Evolutionary conservation across 2,329 filamentous ascomycete species (phyloP).

Genomic region (Atkinsonella hypoxylon): DNA sequence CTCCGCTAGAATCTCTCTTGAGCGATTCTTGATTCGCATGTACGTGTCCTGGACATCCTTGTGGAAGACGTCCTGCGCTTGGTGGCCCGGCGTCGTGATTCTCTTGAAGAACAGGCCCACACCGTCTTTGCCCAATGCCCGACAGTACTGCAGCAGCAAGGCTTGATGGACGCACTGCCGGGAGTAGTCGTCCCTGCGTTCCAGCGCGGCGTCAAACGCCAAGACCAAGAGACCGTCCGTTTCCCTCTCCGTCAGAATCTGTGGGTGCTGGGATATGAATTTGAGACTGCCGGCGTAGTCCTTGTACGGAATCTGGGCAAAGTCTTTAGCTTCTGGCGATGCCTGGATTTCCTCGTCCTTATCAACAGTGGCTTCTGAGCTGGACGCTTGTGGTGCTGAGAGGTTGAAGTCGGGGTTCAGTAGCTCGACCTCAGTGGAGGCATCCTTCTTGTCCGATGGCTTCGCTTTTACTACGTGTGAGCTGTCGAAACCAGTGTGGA

Average conservation of each 20-base stretch:
- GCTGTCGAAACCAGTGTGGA: conserved; percentile 83
- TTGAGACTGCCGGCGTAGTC: conserved; percentile 63
- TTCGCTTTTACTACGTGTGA: conserved; percentile 62
- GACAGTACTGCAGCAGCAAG: conserved; percentile 86
- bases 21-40: conserved; percentile 64
- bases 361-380: conserved; percentile 28
- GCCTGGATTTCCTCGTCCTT: conserved; percentile 67
- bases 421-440: conserved; percentile 52
- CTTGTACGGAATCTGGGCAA: conserved; percentile 63
- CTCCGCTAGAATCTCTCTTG: conserved; percentile 54
- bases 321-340: conserved; percentile 65
- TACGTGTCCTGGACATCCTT: conserved; percentile 91
- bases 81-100: conserved; percentile 78
- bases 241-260: conserved; percentile 71
- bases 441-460: conserved; percentile 32
- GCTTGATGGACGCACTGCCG: conserved; percentile 89
- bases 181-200: conserved; percentile 62
- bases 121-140: conserved; percentile 76
- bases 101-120: conserved; percentile 92
- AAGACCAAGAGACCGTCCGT: conserved; percentile 84
- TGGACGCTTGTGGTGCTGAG: conserved; percentile 4
- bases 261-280: conserved; percentile 68
- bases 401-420: conserved; percentile 52
- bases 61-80: conserved; percentile 80
- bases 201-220: conserved; percentile 80